Base-by-base conservation (phyloP, 768 basidiomycete species). In the Boletales sp. region DNA sequence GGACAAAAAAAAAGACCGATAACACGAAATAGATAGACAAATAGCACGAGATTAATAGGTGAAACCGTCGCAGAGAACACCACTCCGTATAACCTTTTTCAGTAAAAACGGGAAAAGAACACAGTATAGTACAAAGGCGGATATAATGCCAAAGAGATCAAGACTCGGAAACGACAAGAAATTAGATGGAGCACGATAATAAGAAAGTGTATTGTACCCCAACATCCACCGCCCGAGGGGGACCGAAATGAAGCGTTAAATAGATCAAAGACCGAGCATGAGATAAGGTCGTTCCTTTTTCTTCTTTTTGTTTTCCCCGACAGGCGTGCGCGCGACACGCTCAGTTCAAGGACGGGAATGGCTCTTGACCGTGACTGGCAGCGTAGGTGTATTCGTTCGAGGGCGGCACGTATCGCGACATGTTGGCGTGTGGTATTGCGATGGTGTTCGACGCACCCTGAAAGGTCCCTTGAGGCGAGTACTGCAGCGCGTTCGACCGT, bases 281-380 rank as follows among this genome's bases (percentile, higher is more conserved):
- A 47, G 35, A 43, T 40, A 41, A 41, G 34, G 45, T 13, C 19
- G 43, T 18, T 45, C 35, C 54, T 47, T 54, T 40, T 32, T 37
- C 44, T 35, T 36, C 17, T 21, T 21, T 21, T 21, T 21, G 21
- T 21, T 21, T 21, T 21, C 21, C 21, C 21, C 21, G 21, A 21
- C 21, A 21, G 4, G 21, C 21, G 21, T 4, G 21, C 21, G 27
- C 30, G 32, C 43, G 9, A 36, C 10, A 14, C 37, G 32, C 32
- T 66, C 51, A 66, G 3, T 41, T 40, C 19, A 60, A 57, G 18
- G 63, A 40, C 9, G 45, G 27, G 21, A 52, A 69, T 27, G 57
- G 55, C 21, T 61, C 65, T 45, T 65, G 60, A 15, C 48, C 55
- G 9, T 64, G 65, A 14, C 53, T 46, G 4, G 67, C 30, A 5